phyloP scores from a whole-genome alignment of 2,329 filamentous ascomycete genomes.

The Penicillium sp. region DNA sequence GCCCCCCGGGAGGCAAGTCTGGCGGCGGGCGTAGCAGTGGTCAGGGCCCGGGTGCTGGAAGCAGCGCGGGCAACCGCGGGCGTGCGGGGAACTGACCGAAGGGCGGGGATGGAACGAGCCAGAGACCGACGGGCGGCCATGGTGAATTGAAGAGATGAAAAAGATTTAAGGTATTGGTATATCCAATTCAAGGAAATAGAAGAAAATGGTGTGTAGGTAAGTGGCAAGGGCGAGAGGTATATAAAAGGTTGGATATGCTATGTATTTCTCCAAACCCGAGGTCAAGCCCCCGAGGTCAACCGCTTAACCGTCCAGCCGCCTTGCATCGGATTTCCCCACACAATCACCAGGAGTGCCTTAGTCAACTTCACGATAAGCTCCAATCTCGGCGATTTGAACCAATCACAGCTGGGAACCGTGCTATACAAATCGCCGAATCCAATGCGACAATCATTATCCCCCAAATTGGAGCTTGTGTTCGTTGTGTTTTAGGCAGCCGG shows the following conservation, averaged over 20 bases:
- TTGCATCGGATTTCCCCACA: constrained; percentile 12
- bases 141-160: constrained; percentile 11
- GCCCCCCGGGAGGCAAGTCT: constrained; percentile 15
- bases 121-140: constrained; percentile 43
- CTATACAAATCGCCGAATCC: constrained; percentile 13
- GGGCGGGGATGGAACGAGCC: constrained; percentile 39
- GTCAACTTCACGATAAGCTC: constrained; percentile 18
- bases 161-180: background rate
- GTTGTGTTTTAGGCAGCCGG: constrained; percentile 2
- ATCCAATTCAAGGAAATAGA: background rate
- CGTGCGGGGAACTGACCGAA: constrained; percentile 41
- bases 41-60: constrained; percentile 26
- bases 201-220: background rate
- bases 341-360: constrained; percentile 2
- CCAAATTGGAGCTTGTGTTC: background rate
- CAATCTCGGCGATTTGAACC: constrained; percentile 14
- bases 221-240: constrained; percentile 5
- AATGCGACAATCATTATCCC: background rate
- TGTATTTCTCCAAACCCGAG: constrained; percentile 24
- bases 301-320: constrained; percentile 11
- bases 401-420: constrained; percentile 5
- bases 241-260: constrained; percentile 6
- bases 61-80: constrained; percentile 28
- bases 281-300: constrained; percentile 9
- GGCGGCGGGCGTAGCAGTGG: constrained; percentile 23